Evolutionary conservation across 345 rosid genomes (phyloP).

Genomic region (Hirschfeldia incana): DNA sequence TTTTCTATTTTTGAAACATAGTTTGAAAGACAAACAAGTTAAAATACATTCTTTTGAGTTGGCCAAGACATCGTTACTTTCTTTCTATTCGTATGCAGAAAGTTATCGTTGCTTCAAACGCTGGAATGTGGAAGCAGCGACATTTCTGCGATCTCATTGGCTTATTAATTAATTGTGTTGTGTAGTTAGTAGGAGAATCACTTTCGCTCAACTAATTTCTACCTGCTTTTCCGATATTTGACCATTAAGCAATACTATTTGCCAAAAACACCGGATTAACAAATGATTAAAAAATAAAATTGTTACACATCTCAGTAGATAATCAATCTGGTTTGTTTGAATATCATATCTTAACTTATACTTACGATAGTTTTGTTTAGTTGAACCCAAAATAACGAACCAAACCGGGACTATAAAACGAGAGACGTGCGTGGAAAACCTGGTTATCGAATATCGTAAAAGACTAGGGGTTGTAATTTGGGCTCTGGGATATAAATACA

Average conservation of each 20-base stretch:
- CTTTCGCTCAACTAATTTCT: constrained; percentile 29
- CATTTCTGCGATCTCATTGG: neutral
- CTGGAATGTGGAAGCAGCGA: constrained; percentile 17
- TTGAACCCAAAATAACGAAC: neutral
- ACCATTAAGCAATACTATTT: neutral
- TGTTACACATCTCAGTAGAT: neutral
- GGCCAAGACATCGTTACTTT: neutral
- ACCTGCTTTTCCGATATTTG: constrained; percentile 1
- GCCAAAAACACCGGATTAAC: neutral
- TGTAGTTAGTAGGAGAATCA: constrained; percentile 18
- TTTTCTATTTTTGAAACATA: too few species aligned
- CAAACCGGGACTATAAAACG: neutral
- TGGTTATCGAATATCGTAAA: neutral
- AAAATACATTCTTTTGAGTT: constrained; percentile 17
- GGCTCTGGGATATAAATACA: neutral
- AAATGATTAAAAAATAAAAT: neutral
- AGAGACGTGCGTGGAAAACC: neutral
- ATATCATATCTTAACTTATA: neutral
- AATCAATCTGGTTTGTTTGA: neutral
- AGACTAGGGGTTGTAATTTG: neutral
- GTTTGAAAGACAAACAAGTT: constrained; percentile 8
- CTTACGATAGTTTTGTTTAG: neutral
- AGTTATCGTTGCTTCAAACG: constrained; percentile 35
- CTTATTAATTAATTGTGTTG: constrained; percentile 3
- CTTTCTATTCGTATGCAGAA: neutral